These are phyloP conservation scores for Astrothelium subdiscretum DNA, from an alignment of 495 filamentous ascomycete species.

Conservation along the genomic window DNA sequence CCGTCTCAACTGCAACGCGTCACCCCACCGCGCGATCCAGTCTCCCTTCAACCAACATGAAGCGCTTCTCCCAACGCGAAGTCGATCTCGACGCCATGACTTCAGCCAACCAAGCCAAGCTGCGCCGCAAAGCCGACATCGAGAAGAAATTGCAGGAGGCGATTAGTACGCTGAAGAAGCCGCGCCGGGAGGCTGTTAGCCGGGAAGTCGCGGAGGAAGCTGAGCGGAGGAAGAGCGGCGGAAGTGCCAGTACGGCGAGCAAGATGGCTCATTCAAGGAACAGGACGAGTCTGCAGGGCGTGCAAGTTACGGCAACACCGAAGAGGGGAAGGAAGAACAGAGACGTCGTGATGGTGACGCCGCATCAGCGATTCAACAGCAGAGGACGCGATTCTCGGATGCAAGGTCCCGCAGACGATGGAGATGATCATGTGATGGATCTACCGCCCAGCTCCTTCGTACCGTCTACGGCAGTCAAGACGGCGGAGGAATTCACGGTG, in stretches of 20 bases:
- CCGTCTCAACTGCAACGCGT: constrained; percentile 23
- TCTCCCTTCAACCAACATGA: constrained; percentile 36
- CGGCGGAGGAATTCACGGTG: constrained; percentile 10
- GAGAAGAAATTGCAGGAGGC: constrained; percentile 75
- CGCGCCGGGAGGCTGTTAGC: constrained; percentile 68
- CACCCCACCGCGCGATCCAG: constrained; percentile 35
- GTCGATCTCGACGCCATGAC: constrained; percentile 51
- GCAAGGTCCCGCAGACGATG: neutral
- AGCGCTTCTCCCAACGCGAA: constrained; percentile 52
- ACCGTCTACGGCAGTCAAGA: constrained; percentile 10
- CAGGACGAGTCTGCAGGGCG: constrained; percentile 19
- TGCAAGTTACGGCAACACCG: constrained; percentile 28
- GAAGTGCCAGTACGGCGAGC: neutral
- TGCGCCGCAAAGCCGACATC: constrained; percentile 61
- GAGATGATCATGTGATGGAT: constrained; percentile 6
- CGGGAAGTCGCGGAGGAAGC: constrained; percentile 60
- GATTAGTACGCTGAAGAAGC: constrained; percentile 72
- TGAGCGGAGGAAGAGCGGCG: constrained; percentile 43
- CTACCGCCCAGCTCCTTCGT: constrained; percentile 17
- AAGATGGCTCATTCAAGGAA: too few species aligned
- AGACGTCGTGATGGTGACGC: neutral
- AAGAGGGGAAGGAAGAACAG: constrained; percentile 5
- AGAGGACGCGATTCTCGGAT: neutral
- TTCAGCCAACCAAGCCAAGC: constrained; percentile 49
- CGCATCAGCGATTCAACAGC: neutral